These are phyloP conservation scores for Phaffia australis DNA, from an alignment of 768 basidiomycete genomes.

Conservation along the genomic window DNA sequence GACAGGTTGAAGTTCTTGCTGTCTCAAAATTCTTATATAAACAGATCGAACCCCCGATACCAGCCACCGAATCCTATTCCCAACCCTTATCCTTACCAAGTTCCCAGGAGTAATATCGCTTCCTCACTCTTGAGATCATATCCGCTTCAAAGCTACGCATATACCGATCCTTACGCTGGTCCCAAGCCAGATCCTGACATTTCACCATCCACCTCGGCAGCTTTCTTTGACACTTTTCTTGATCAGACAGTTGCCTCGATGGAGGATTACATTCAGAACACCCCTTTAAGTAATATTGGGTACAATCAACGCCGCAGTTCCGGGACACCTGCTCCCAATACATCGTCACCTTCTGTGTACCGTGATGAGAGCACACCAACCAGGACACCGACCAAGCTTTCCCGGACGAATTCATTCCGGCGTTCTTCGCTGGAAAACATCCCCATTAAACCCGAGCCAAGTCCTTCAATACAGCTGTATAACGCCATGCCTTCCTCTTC, in stretches of 20 bases:
- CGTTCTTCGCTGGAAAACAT: no score
- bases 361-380: neutral
- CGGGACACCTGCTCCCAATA: conserved; percentile 7
- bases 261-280: conserved; percentile 57
- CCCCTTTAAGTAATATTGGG: conserved; percentile 45
- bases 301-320: conserved; percentile 10
- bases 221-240: conserved; percentile 21
- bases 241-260: conserved; percentile 35
- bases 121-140: conserved; percentile 2
- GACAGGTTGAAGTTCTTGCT: neutral
- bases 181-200: neutral
- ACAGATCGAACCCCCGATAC: neutral
- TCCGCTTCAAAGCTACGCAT: neutral
- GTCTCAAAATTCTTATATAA: neutral
- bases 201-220: conserved; percentile 41
- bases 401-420: neutral
- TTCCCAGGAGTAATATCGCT: conserved; percentile 3
- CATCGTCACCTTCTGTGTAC: conserved; percentile 7
- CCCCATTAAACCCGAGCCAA: no score
- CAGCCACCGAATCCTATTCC: neutral
- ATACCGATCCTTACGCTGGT: neutral
- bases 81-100: conserved; percentile 3
- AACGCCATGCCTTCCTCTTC: no score
- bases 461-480: no score
- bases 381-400: conserved; percentile 20